These are phyloP conservation scores for Zhuliangozyma parablackwelliae DNA, from an alignment of 1,139 yeast species.

Conservation along the genomic window DNA sequence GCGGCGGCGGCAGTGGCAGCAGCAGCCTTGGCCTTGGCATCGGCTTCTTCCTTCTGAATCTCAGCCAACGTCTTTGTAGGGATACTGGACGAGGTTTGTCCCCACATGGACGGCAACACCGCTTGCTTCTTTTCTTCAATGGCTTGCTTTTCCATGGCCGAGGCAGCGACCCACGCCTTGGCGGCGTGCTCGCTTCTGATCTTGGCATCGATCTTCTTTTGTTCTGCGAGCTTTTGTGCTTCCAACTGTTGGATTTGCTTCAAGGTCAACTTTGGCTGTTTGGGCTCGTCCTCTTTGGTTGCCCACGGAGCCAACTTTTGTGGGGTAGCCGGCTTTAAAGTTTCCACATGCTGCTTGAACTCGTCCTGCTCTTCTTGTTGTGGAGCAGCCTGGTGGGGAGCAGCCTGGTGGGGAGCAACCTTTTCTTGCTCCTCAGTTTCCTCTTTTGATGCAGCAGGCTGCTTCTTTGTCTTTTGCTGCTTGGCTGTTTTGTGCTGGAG, in stretches of 20 bases:
- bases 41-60: constrained; percentile 44
- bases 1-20: constrained; percentile 14
- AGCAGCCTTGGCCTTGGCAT: constrained; percentile 30
- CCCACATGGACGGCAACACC: constrained; percentile 57
- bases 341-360: constrained; percentile 5
- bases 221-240: constrained; percentile 46
- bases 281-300: constrained; percentile 11
- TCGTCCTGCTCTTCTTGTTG: constrained; percentile 1
- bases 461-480: neutral
- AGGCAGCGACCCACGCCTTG: constrained; percentile 17
- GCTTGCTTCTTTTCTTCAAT: constrained; percentile 14
- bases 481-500: constrained; percentile 1
- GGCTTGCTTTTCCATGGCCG: constrained; percentile 22
- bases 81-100: constrained; percentile 16
- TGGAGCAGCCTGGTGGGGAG: constrained; percentile 2
- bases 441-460: neutral
- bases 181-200: constrained; percentile 26
- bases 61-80: constrained; percentile 38
- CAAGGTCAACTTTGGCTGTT: constrained; percentile 51
- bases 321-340: constrained; percentile 20
- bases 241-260: constrained; percentile 71
- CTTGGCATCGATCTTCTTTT: constrained; percentile 31
- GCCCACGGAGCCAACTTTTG: constrained; percentile 17
- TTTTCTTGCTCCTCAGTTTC: neutral
- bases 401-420: neutral